Conservation (phyloP, 2,329 filamentous ascomycete genomes). For the Fonsecaea nubica region DNA sequence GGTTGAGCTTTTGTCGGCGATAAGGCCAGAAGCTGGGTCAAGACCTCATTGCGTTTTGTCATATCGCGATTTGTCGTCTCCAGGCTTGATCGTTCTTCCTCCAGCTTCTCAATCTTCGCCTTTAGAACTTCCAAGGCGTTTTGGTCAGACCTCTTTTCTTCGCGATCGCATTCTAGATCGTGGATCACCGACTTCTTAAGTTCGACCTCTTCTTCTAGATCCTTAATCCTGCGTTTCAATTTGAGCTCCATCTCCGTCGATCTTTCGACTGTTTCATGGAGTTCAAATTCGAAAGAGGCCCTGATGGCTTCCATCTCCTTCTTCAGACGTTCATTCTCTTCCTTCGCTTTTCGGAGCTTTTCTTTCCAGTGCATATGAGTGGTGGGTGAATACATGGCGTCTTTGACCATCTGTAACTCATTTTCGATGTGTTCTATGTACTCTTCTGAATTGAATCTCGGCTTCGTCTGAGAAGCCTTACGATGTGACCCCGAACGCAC, state of each 20-base stretch:
- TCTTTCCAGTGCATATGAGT: slow-evolving; percentile 39
- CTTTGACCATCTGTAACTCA: slow-evolving; percentile 52
- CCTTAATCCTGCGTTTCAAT: slow-evolving; percentile 43
- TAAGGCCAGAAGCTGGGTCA: slow-evolving; percentile 47
- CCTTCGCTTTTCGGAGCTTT: slow-evolving; percentile 41
- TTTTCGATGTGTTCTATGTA: slow-evolving; percentile 59
- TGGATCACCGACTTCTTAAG: slow-evolving; percentile 43
- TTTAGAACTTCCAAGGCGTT: slow-evolving; percentile 36
- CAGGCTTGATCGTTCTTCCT: slow-evolving; percentile 43
- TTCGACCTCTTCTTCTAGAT: slow-evolving; percentile 45
- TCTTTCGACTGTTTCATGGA: slow-evolving; percentile 44
- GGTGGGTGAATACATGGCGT: slow-evolving; percentile 50
- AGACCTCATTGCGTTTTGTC: slow-evolving; percentile 46
- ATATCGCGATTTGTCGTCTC: slow-evolving; percentile 46
- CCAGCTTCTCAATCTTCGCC: slow-evolving; percentile 43
- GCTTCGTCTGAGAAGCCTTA: slow-evolving; percentile 30
- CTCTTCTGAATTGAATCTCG: slow-evolving; percentile 51
- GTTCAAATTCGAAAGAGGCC: slow-evolving; percentile 45
- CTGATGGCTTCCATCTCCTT: slow-evolving; percentile 45
- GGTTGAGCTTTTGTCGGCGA: slow-evolving; percentile 42
- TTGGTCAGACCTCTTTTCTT: slow-evolving; percentile 40
- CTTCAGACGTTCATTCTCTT: slow-evolving; percentile 45
- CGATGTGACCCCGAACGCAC: slow-evolving; percentile 31
- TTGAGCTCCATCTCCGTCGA: slow-evolving; percentile 43
- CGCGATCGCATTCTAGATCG: slow-evolving; percentile 45